Evolutionary conservation across 192 early-diverging fungal genomes (phyloP), one percentile per base, ranked within the genome.

Genomic region (Podochytrium sp.): DNA sequence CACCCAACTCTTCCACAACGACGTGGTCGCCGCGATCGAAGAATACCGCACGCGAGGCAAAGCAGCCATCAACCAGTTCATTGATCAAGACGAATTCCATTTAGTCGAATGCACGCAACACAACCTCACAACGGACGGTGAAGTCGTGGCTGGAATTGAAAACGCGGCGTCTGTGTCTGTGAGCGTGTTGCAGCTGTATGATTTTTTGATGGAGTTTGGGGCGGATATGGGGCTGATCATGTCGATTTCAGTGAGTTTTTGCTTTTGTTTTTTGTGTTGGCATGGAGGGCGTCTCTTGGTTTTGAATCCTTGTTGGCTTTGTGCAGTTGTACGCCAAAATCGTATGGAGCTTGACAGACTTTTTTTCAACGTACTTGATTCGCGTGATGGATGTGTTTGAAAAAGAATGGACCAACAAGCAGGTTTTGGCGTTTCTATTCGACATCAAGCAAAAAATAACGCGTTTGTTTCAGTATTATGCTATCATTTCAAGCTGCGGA

Each of bases 1-100:
- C 57, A 93, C 94, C 40, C 84, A 92, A 37, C 77, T 94, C 49
- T 88, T 98, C 66, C 81, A 91, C 66, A 85, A 89, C 0, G 94
- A 96, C 60, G 60, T 96, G 35, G 86, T 87, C 33, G 78, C 81
- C 49, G 87, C 90, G 6, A 90, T 96, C 49, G 79, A 89, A 27
- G 83, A 82, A 34, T 92, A 94, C 76, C 85, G 94, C 56, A 74
- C 80, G 2, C 78, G 86, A 3, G 89, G 86, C 58, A 73, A 88
- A 38, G 85, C 89, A 42, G 80, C 83, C 34, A 83, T 96, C 66
- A 82, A 86, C 53, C 85, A 89, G 55, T 82, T 87, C 23, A 85
- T 92, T 35, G 78, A 87, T 53, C 83, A 86, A 50, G 96, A 98
- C 63, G 77, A 76, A 2, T 91, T 95, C 71, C 74, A 38, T 3